phyloP scores from a whole-genome alignment of 2,329 filamentous ascomycete genomes.

The Ceratocystis ficicola region DNA sequence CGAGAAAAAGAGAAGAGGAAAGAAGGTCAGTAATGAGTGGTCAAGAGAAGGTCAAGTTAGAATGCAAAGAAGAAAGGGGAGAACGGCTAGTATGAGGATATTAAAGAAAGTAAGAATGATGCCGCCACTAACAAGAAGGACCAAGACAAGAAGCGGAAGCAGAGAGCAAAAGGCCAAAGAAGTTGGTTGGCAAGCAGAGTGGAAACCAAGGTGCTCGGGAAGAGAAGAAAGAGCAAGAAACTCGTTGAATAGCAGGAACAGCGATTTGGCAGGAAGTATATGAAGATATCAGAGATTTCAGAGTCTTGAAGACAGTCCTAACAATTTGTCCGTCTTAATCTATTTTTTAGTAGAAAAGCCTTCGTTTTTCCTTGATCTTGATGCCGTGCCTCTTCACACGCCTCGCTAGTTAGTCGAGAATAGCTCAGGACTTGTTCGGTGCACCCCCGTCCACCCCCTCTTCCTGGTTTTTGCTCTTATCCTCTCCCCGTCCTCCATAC shows the following conservation, averaged over 20 bases:
- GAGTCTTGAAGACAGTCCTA: neutral
- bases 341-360: neutral
- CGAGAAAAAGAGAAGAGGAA: neutral
- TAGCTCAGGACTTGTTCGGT: neutral
- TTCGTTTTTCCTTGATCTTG: neutral
- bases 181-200: neutral
- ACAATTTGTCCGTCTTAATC: neutral
- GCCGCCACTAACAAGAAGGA: neutral
- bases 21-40: neutral
- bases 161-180: neutral
- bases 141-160: neutral
- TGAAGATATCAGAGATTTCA: neutral
- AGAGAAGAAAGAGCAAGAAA: neutral
- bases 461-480: neutral
- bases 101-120: neutral
- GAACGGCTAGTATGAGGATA: neutral
- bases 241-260: neutral
- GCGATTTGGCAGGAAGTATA: neutral
- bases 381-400: constrained; percentile 2
- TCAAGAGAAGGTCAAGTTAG: neutral
- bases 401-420: constrained; percentile 8
- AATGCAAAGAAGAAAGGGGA: neutral
- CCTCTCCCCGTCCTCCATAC: neutral
- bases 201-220: neutral
- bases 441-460: neutral